Evolutionary conservation across 78 protist species (phyloP).

Genomic region (Dictyostelium capitatum): DNA sequence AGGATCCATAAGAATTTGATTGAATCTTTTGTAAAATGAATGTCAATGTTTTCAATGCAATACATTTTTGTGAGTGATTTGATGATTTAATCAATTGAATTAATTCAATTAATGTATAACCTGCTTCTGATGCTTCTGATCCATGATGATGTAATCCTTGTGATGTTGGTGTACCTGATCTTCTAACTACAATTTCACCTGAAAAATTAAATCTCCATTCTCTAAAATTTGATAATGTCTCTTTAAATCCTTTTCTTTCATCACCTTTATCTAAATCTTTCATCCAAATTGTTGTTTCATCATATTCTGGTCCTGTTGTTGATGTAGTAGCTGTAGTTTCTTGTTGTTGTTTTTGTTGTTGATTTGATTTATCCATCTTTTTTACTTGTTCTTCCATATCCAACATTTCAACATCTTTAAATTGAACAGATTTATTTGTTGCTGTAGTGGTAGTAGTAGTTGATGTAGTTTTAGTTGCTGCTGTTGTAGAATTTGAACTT

Average conservation of each 20-base stretch:
- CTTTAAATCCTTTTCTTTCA: constrained; percentile 8
- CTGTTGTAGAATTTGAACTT: neutral
- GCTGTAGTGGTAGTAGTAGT: neutral
- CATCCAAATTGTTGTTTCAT: constrained; percentile 67
- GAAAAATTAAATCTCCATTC: constrained; percentile 72
- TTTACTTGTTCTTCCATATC: neutral
- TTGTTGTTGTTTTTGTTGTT: neutral
- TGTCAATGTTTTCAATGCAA: constrained; percentile 27
- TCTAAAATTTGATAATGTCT: constrained; percentile 1
- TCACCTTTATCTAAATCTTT: constrained; percentile 53
- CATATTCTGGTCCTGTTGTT: neutral
- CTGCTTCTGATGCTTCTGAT: constrained; percentile 68
- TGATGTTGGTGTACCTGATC: constrained; percentile 44
- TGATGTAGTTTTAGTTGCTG: neutral
- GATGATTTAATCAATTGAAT: constrained; percentile 24
- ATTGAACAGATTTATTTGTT: constrained; percentile 3
- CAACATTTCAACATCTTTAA: neutral
- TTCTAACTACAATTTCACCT: constrained; percentile 35
- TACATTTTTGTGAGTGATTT: constrained; percentile 35
- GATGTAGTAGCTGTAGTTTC: neutral
- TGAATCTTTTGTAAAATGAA: constrained; percentile 37
- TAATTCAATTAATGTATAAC: constrained; percentile 44
- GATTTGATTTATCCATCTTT: no score
- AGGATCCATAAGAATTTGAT: constrained; percentile 13
- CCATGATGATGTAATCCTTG: constrained; percentile 77